A percentile compares a stretch with the other conserved stretches of the same genome.
Conservation (phyloP, 129 eudicot species). For the Flaveria robusta region DNA sequence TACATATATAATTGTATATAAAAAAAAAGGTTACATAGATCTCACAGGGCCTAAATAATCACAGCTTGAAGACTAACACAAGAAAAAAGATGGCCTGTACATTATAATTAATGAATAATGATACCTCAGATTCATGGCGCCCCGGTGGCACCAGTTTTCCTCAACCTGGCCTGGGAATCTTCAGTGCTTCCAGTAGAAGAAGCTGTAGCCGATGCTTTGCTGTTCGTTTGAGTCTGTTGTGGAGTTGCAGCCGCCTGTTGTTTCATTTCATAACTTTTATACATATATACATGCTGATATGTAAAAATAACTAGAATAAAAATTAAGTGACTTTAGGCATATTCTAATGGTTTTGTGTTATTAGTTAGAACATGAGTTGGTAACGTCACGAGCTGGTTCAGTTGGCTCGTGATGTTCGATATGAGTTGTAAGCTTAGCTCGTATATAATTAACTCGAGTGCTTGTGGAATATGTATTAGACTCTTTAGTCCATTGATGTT, state of each 20-base stretch:
- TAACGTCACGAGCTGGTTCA: too few species aligned
- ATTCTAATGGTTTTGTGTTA: too few species aligned
- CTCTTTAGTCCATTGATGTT: too few species aligned
- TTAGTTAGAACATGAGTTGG: too few species aligned
- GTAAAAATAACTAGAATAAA: neutral
- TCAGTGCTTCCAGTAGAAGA: neutral
- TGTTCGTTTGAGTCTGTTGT: slow-evolving; percentile 21
- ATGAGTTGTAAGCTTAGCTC: too few species aligned
- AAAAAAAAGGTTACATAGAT: slow-evolving; percentile 29
- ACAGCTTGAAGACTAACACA: slow-evolving; percentile 37
- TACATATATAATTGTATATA: neutral
- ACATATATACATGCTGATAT: neutral
- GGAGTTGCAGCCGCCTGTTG: slow-evolving; percentile 39
- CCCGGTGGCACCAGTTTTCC: slow-evolving; percentile 42
- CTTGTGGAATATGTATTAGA: too few species aligned
- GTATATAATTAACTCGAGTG: too few species aligned
- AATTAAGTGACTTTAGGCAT: neutral
- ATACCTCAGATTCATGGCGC: slow-evolving; percentile 12
- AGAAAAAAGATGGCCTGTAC: slow-evolving; percentile 20
- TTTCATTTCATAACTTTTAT: slow-evolving; percentile 5
- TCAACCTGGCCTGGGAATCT: neutral
- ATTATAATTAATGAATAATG: neutral
- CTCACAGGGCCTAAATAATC: slow-evolving; percentile 41
- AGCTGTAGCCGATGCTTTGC: neutral
- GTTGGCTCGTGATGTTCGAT: too few species aligned